Evolutionary conservation across 1,284 basidiomycete species (phyloP), one percentile per base, ranked within the genome.

Genomic region (Cystobasidium slooffiae): DNA sequence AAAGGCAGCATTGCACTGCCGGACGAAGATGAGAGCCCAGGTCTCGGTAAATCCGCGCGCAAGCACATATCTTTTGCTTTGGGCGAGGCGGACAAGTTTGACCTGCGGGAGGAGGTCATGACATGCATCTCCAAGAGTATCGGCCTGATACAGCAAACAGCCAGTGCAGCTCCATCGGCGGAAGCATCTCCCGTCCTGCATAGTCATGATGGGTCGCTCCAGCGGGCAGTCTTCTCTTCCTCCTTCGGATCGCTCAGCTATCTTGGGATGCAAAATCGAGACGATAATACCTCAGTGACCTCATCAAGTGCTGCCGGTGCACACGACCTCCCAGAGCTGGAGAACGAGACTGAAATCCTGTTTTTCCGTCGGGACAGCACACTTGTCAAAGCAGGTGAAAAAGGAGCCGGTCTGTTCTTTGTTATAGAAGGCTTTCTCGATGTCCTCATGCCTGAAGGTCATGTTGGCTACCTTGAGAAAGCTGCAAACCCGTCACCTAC

Each of bases 351-450:
- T 0, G 96, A 99, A 82, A 95, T 99, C 73, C 83, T 97, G 55
- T 97, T 91, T 82, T 99, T 93, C 84, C 87, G 91, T 43, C 90
- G 93, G 67, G 95, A 94, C 0, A 90, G 90, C 6, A 89, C 88
- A 0, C 84, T 99, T 18, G 94, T 92, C 14, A 92, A 89, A 80
- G 93, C 94, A 6, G 96, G 94, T 41, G 96, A 99, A 81, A 85
- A 87, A 62, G 90, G 94, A 77, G 91, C 92, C 52, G 96, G 96
- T 9, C 84, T 99, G 37, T 99, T 96, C 85, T 99, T 96, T 80
- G 94, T 99, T 55, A 97, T 99, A 62, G 97, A 99, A 78, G 96
- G 96, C 0, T 94, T 97, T 82, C 84, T 99, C 51, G 96, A 99
- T 80, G 94, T 98, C 55, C 84, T 92, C 43, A 84, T 96, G 55